These are phyloP conservation scores for Hansfordia pulvinata DNA, from an alignment of 2,329 filamentous ascomycete species.

Conservation along the genomic window DNA sequence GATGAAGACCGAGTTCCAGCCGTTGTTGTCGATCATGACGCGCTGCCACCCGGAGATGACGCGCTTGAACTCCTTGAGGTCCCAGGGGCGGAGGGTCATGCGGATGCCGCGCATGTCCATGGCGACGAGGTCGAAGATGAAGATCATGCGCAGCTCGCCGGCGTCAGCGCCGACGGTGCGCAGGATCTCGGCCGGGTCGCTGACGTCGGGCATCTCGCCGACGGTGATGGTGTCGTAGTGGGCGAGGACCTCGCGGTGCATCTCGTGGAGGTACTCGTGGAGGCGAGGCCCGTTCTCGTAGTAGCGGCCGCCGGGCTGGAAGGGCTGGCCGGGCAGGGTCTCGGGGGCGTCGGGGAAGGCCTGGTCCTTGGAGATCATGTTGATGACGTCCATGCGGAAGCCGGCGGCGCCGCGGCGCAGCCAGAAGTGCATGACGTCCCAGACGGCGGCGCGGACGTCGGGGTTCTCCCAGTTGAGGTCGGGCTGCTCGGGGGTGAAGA, in stretches of 20 bases:
- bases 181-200: conserved; percentile 41
- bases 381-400: conserved; percentile 65
- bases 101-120: conserved; percentile 35
- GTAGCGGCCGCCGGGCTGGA: conserved; percentile 38
- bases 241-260: conserved; percentile 42
- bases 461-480: conserved; percentile 79
- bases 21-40: conserved; percentile 33
- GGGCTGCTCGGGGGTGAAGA: conserved; percentile 65
- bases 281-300: conserved; percentile 57
- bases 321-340: conserved; percentile 26
- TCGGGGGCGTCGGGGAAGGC: conserved; percentile 44
- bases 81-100: conserved; percentile 32
- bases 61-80: conserved; percentile 22
- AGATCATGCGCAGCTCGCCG: conserved; percentile 55
- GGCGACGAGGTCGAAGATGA: conserved; percentile 53
- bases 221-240: conserved; percentile 57
- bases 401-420: conserved; percentile 59
- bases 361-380: conserved; percentile 54
- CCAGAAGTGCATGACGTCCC: conserved; percentile 69
- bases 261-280: conserved; percentile 54
- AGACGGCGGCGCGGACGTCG: conserved; percentile 53
- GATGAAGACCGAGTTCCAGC: conserved; percentile 51
- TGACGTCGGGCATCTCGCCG: conserved; percentile 53
- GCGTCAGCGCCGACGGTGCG: conserved; percentile 43
- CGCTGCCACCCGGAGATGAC: conserved; percentile 24